Conservation (phyloP, 257 asterid species). For the Striga asiatica region DNA sequence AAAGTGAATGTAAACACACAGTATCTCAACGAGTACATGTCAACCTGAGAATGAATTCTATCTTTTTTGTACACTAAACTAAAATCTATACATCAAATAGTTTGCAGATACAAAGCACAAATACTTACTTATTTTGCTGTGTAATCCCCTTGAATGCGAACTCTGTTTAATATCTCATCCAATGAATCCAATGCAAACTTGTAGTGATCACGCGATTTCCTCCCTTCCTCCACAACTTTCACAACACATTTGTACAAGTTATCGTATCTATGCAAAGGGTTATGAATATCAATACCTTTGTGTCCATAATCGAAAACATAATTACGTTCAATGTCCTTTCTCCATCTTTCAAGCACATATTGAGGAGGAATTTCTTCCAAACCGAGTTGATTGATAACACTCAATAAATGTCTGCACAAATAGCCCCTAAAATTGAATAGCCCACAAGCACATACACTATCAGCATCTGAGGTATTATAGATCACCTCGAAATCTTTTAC, state of each 20-base stretch:
- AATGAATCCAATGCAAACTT: no score
- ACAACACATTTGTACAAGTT: constrained; percentile 29
- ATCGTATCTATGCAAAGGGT: constrained; percentile 47
- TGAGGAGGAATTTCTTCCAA: constrained; percentile 53
- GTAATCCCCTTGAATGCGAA: no score
- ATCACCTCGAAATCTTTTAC: constrained; percentile 38
- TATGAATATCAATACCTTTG: constrained; percentile 29
- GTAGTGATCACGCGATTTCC: no score
- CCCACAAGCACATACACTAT: constrained; percentile 34
- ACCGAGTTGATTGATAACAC: constrained; percentile 39
- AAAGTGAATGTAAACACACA: no score
- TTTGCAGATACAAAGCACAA: no score
- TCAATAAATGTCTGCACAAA: constrained; percentile 45
- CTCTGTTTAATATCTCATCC: no score
- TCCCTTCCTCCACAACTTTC: no score
- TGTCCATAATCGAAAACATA: constrained; percentile 22
- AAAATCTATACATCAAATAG: no score
- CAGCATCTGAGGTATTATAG: constrained; percentile 28
- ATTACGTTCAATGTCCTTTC: constrained; percentile 33
- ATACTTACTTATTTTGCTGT: no score
- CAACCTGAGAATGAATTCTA: no score
- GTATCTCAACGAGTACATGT: no score
- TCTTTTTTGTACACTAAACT: no score
- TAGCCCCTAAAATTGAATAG: constrained; percentile 51
- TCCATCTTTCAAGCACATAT: constrained; percentile 49